Evolutionary conservation across 768 basidiomycete genomes (phyloP), one percentile per base, ranked within the genome.

Genomic region (Amanita jacksonii): DNA sequence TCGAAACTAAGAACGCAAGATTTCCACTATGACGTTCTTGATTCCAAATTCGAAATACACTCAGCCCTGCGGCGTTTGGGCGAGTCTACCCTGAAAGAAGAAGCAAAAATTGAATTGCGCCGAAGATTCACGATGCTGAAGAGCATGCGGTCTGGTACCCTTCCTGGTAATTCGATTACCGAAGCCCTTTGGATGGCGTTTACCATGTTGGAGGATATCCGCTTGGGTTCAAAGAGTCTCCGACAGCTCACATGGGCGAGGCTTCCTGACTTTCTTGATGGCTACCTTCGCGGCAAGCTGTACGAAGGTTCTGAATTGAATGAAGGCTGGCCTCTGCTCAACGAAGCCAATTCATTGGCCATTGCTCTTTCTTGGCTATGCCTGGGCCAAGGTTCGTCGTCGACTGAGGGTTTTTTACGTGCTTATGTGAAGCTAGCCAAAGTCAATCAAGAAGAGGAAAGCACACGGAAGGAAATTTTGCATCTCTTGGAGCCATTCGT

Each of bases 141-240:
- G 10, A 54, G 68, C 41, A 64, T 79, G 56, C 67, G 65, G 16
- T 51, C 49, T n/a, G 59, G 60, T 5, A 54, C 58, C 2, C 44
- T 70, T 22, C 57, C 66, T 49, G 52, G 66, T 46, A 57, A 65
- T 22, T 43, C 50, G 12, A 54, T 76, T 7, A 62, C 58, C 0
- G 67, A 73, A 45, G 69, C 68, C 8, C 56, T 82, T 23, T 73
- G 73, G 62, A 67, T 67, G 0, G 67, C 74, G 41, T 78, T 73
- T 52, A 54, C 72, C 27, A 78, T 82, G 74, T 59, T 78, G 32
- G 66, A 77, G 24, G 77, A 80, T 49, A 69, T 76, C 20, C 71
- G 68, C 42, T 53, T 58, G 8, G 62, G 60, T 19, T 67, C 64
- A 37, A 68, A 64, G 48, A 78, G 77, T 52, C 51, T 64, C 30